A percentile compares a stretch with the other conserved stretches of the same genome.
These are phyloP conservation scores for Scedosporium aurantiacum DNA, from an alignment of 2,329 filamentous ascomycete genomes.

Conservation along the genomic window DNA sequence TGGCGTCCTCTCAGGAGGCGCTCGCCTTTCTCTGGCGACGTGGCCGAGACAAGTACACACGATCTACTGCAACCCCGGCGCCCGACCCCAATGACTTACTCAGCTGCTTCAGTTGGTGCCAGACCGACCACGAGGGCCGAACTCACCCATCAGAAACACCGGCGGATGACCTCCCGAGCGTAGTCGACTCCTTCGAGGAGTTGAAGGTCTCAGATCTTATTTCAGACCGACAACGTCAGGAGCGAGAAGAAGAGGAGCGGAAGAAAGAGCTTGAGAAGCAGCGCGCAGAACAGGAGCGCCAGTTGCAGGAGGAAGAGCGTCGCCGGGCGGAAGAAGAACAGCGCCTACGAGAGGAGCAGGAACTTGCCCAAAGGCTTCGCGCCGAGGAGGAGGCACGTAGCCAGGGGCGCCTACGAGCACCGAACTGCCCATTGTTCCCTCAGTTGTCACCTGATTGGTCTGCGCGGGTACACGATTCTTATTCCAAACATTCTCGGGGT, in stretches of 20 bases:
- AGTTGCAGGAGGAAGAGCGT: neutral
- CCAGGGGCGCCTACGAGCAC: constrained; percentile 3
- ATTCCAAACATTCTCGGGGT: neutral
- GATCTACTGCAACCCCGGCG: neutral
- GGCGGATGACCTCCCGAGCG: neutral
- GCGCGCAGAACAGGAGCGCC: neutral
- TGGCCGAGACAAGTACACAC: neutral
- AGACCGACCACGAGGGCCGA: neutral
- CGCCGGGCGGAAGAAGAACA: neutral
- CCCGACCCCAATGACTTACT: neutral
- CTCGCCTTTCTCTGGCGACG: neutral
- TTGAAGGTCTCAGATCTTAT: constrained; percentile 1
- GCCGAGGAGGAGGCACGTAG: neutral
- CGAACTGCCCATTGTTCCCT: constrained; percentile 3
- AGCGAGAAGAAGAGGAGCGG: constrained; percentile 3
- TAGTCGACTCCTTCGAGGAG: neutral
- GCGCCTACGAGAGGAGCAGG: constrained; percentile 1
- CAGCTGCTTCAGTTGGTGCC: neutral
- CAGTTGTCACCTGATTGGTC: constrained; percentile 3
- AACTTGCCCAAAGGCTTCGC: neutral
- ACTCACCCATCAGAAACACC: neutral
- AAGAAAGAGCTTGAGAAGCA: neutral
- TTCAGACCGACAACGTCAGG: neutral
- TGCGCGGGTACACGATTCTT: neutral
- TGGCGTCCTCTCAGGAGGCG: neutral